Percentiles rank a stretch among this genome's conserved stretches.
Conservation (phyloP, 2,329 filamentous ascomycete genomes). For the Neonectria ditissima region DNA sequence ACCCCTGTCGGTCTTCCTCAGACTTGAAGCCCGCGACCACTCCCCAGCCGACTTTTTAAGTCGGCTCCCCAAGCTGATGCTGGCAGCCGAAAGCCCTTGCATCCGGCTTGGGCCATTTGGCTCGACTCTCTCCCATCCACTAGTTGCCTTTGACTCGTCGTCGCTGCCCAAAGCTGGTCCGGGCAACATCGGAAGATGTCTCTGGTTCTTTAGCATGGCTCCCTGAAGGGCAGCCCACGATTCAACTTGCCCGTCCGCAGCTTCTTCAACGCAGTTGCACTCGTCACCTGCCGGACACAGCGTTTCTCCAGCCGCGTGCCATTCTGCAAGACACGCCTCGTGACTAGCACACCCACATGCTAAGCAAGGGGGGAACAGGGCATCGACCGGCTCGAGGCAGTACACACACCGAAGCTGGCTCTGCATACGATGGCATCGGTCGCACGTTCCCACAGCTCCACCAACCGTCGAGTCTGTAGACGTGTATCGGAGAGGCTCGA, state of each 20-base stretch:
- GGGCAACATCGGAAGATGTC: conserved; percentile 44
- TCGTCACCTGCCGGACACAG: conserved; percentile 74
- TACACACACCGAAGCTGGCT: conserved; percentile 71
- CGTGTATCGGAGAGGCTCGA: conserved; percentile 67
- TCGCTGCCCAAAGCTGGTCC: conserved; percentile 46
- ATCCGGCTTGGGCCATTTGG: conserved; percentile 39
- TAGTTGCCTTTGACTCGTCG: conserved; percentile 42
- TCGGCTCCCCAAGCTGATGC: conserved; percentile 61
- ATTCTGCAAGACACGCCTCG: conserved; percentile 68
- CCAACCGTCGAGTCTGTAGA: conserved; percentile 53
- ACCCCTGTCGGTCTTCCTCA: conserved; percentile 50
- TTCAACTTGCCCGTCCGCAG: conserved; percentile 68
- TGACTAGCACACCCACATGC: conserved; percentile 73
- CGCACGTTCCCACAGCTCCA: conserved; percentile 62
- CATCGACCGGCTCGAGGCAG: conserved; percentile 70
- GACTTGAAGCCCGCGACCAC: conserved; percentile 59
- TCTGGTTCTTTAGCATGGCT: conserved; percentile 51
- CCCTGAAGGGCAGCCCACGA: conserved; percentile 66
- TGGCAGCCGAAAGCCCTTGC: conserved; percentile 51
- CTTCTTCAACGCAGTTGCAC: conserved; percentile 70
- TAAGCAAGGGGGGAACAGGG: conserved; percentile 71
- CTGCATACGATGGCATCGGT: conserved; percentile 66
- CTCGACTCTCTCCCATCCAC: conserved; percentile 47
- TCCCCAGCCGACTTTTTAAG: conserved; percentile 61
- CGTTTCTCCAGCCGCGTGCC: conserved; percentile 67